Evolutionary conservation across 106 monocot species (phyloP).

Genomic region (Allium fistulosum): DNA sequence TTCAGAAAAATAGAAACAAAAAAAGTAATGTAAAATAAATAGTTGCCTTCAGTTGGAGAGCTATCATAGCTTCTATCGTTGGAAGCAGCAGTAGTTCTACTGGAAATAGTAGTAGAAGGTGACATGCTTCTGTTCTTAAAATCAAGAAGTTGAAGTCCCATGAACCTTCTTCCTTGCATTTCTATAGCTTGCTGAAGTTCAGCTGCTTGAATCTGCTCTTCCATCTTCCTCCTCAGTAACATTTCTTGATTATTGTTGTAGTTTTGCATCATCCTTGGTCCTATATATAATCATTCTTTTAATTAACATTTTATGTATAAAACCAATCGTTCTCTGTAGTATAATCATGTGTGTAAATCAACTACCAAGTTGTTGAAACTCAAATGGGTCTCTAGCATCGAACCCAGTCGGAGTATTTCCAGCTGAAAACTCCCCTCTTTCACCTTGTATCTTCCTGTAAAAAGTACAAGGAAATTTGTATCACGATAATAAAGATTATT

Average conservation of each 20-base stretch:
- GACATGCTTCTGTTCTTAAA: slow-evolving; percentile 28
- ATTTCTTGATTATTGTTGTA: slow-evolving; percentile 29
- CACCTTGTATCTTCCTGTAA: slow-evolving; percentile 43
- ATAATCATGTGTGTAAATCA: neutral
- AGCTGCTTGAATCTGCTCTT: slow-evolving; percentile 57
- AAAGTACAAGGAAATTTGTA: neutral
- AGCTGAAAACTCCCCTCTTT: slow-evolving; percentile 55
- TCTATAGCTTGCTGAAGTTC: slow-evolving; percentile 87
- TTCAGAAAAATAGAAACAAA: neutral
- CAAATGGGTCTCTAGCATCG: slow-evolving; percentile 66
- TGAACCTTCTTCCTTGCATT: slow-evolving; percentile 55
- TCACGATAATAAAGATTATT: neutral
- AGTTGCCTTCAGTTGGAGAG: slow-evolving; percentile 4
- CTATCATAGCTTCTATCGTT: neutral
- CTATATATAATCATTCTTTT: slow-evolving; percentile 11
- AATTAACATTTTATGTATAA: neutral
- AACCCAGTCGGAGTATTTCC: slow-evolving; percentile 62
- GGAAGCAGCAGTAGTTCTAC: neutral
- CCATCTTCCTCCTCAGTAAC: slow-evolving; percentile 58
- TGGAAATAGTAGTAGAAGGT: neutral
- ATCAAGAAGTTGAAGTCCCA: slow-evolving; percentile 73
- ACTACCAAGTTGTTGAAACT: slow-evolving; percentile 64
- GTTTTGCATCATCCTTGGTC: slow-evolving; percentile 53
- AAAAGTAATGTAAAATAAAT: neutral
- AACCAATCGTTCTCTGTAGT: neutral